Evolutionary conservation across 352 stramenopile genomes (phyloP), one percentile per base, ranked within the genome.

Genomic region (Pythium inflatum): DNA sequence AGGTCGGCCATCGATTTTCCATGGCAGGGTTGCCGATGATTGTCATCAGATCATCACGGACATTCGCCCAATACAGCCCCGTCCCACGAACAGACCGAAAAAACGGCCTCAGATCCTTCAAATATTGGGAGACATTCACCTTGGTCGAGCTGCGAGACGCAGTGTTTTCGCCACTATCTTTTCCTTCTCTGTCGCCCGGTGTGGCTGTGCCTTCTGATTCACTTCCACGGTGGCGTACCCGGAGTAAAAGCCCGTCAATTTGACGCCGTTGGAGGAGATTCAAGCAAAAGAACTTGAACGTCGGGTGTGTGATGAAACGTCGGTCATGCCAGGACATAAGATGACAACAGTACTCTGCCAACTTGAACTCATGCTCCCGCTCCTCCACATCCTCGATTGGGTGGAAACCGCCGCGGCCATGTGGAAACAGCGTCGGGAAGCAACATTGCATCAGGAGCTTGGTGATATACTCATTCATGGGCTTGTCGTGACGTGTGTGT

Each of bases 91-190:
- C 64, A 1, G 9, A 16, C 48, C 24, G 20, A 25, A 68, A 76
- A 59, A 38, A 77, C 18, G 65, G 60, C 43, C 73, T 77, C 14
- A 77, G 30, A n/a, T 50, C 28, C 16, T 62, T 62, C 5, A 59
- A 43, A n/a, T n/a, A n/a, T n/a, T n/a, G n/a, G n/a, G n/a, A n/a
- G n/a, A n/a, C n/a, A n/a, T n/a, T n/a, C n/a, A n/a, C n/a, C n/a
- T n/a, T n/a, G n/a, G n/a, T n/a, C n/a, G n/a, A n/a, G n/a, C n/a
- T n/a, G n/a, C n/a, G n/a, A n/a, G n/a, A n/a, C n/a, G n/a, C n/a
- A n/a, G n/a, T n/a, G n/a, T n/a, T n/a, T n/a, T n/a, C n/a, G n/a
- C n/a, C n/a, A n/a, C n/a, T n/a, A n/a, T n/a, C n/a, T n/a, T n/a
- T n/a, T n/a, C n/a, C n/a, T n/a, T n/a, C n/a, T n/a, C n/a, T n/a